These are phyloP conservation scores for Gloeopeniophorella convolvens DNA, from an alignment of 768 basidiomycete genomes.

Conservation along the genomic window DNA sequence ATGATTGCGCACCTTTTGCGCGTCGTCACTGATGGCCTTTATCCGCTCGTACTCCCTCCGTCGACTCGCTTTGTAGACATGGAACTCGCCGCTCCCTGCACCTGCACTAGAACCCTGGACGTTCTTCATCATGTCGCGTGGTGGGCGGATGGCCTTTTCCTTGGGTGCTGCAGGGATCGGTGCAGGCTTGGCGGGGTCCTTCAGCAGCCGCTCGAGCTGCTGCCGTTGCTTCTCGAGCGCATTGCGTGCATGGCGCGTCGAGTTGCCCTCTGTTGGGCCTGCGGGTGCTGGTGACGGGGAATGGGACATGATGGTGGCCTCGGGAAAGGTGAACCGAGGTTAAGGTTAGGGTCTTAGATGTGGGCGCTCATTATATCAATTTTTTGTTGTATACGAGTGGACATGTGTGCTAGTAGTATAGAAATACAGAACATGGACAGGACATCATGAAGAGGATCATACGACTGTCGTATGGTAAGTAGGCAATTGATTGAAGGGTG, in stretches of 20 bases:
- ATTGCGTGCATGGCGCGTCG: slow-evolving; percentile 40
- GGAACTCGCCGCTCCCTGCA: slow-evolving; percentile 96
- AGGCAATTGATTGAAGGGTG: not conserved
- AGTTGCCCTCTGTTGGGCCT: slow-evolving; percentile 14
- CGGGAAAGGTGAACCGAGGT: not conserved
- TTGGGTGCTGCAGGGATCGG: slow-evolving; percentile 75
- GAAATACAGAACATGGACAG: not conserved
- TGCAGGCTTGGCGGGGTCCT: slow-evolving; percentile 80
- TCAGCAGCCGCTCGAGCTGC: slow-evolving; percentile 84
- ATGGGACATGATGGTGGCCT: slow-evolving; percentile 21
- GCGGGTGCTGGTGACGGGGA: slow-evolving; percentile 27
- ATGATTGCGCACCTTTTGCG: slow-evolving; percentile 54
- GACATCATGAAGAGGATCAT: not conserved
- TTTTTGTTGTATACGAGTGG: no score
- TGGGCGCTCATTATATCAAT: not conserved
- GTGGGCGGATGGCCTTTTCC: slow-evolving; percentile 72
- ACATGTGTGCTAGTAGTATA: not conserved
- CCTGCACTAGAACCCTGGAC: slow-evolving; percentile 97
- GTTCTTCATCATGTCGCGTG: slow-evolving; percentile 98
- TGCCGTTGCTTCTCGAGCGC: slow-evolving; percentile 46
- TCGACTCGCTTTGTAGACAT: slow-evolving; percentile 94
- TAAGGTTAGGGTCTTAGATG: slow-evolving; percentile 14
- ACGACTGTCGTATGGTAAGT: slow-evolving; percentile 7
- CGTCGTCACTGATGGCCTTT: slow-evolving; percentile 81
- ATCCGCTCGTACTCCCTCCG: slow-evolving; percentile 93